Evolutionary conservation across 2,329 filamentous ascomycete genomes (phyloP).

Genomic region (Beauveria varroae): DNA sequence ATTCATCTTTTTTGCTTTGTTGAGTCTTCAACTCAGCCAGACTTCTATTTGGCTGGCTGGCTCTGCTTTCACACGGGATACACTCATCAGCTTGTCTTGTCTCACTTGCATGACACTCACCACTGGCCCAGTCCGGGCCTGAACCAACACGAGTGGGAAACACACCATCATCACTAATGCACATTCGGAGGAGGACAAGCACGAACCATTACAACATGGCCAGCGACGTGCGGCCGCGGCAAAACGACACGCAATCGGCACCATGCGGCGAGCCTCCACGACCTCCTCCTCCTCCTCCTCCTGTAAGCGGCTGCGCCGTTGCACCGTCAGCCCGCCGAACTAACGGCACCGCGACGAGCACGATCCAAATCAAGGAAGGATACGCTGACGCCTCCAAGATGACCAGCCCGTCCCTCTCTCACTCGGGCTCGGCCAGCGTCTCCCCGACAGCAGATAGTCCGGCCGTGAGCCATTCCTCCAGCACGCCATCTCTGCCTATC

Average conservation of each 20-base stretch:
- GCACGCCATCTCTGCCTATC: neutral
- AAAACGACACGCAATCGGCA: neutral
- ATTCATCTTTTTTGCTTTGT: neutral
- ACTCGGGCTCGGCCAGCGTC: neutral
- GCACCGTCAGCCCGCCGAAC: neutral
- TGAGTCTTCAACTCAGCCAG: neutral
- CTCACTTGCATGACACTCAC: neutral
- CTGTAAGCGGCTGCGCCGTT: neutral
- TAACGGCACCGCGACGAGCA: neutral
- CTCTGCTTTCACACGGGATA: neutral
- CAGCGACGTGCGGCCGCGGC: neutral
- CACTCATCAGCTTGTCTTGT: neutral
- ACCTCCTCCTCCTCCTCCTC: too few relatives aligned
- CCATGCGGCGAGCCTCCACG: neutral
- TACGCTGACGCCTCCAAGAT: neutral
- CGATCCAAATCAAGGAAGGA: neutral
- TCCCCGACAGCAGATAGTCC: neutral
- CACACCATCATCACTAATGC: neutral
- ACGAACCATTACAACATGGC: neutral
- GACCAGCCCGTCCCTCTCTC: neutral
- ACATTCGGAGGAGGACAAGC: neutral
- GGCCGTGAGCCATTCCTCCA: neutral
- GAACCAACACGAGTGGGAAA: neutral
- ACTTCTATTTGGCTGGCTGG: neutral
- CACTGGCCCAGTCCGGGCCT: conserved; percentile 1